Conservation (phyloP, 2,329 filamentous ascomycete species). For the Sporothrix pseudoabietina region DNA sequence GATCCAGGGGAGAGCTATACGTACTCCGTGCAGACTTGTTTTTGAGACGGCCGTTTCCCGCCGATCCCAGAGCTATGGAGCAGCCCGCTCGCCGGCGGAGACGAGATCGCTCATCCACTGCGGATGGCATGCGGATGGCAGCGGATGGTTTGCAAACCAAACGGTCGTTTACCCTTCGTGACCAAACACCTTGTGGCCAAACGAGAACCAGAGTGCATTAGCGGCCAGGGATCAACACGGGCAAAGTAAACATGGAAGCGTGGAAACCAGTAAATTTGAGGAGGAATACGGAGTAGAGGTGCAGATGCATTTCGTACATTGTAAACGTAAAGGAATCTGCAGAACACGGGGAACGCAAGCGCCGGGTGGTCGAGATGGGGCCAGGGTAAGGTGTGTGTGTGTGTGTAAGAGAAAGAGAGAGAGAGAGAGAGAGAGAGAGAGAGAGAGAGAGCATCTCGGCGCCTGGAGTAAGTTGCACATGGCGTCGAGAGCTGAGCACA, state of each 20-base stretch:
- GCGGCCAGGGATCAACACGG: neutral
- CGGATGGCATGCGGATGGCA: neutral
- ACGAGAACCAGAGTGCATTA: neutral
- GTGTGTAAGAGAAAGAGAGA: no score
- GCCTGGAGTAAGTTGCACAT: neutral
- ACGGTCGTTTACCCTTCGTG: neutral
- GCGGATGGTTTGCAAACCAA: neutral
- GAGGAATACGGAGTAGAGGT: no score
- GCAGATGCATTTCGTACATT: neutral
- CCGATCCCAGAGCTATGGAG: conserved; percentile 13
- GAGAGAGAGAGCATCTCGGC: no score
- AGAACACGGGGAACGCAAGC: conserved; percentile 1
- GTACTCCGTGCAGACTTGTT: neutral
- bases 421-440: no score
- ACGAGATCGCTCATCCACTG: conserved; percentile 13
- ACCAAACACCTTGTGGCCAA: conserved; percentile 13
- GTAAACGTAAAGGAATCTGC: neutral
- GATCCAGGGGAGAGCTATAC: neutral
- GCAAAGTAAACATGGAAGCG: neutral
- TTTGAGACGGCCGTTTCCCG: conserved; percentile 16
- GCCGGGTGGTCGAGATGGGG: neutral
- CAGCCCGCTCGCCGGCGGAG: conserved; percentile 17
- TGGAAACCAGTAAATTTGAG: neutral
- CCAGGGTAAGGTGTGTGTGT: conserved; percentile 10
- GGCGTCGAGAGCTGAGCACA: neutral